Evolutionary conservation across 2,329 filamentous ascomycete genomes (phyloP), one percentile per base, ranked within the genome.

Genomic region (Fusarium sterilihyphosum): DNA sequence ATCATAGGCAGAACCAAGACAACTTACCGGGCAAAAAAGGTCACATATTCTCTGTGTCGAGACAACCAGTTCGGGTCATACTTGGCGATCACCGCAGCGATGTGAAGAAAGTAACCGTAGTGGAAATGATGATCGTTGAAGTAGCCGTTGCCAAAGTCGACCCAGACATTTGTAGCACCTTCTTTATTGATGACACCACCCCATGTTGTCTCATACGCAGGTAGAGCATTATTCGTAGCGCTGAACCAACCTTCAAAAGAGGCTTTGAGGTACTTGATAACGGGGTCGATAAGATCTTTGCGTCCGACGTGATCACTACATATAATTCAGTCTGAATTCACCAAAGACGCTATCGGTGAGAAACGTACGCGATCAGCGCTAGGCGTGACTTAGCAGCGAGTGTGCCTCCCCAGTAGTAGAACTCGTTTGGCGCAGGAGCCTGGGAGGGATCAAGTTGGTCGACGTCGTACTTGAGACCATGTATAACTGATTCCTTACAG

Each of bases 91-190:
- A 59, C 56, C 5, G 56, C 56, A 13, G 56, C 56, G 11, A 59
- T 49, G 1, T 49, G 33, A 35, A 59, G 56, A 8, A 59, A 59
- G 35, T 59, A 59, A 18, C 56, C 56, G 20, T 59, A 59, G 24
- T 59, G 56, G 17, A 59, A 59, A 14, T 59, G 56, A 8, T 59
- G 56, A 38, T 59, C 56, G 18, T 59, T 59, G 31, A 29, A 59
- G 41, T 59, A 49, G 3, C 56, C 56, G 8, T 59, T 59, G 2
- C 56, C 56, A 38, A 16, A 59, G 16, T 59, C 56, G 8, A 59
- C 31, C 56, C 56, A 59, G 31, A n/a, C 18, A 44, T 59, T 49
- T 6, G 56, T 38, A 4, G 56, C 41, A 5, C 56, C 56, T 44
- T 38, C 56, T 59, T 59, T 59, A 2, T 10, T 38, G 1, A 59